These are phyloP conservation scores for Penicillium sp. DNA, from an alignment of 2,329 filamentous ascomycete genomes.

Conservation along the genomic window DNA sequence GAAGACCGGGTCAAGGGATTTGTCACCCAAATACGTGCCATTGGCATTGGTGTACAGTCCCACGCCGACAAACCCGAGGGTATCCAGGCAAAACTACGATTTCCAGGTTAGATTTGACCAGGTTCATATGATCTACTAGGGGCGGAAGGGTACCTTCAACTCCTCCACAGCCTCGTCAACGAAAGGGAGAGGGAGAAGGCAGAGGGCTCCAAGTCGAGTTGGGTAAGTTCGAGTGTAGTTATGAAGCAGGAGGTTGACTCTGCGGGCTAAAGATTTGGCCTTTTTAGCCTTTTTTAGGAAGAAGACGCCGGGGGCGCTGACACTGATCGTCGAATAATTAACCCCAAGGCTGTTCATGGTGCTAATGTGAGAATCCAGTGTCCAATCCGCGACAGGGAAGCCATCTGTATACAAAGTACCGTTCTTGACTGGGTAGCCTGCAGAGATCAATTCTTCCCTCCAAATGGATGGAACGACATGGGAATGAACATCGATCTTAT, in stretches of 20 bases:
- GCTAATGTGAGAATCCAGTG: constrained; percentile 5
- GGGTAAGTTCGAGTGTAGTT: constrained; percentile 4
- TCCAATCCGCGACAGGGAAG: constrained; percentile 7
- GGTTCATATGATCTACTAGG: not conserved
- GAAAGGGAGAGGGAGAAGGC: constrained; percentile 10
- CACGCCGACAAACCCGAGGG: constrained; percentile 4
- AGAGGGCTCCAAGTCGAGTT: constrained; percentile 9
- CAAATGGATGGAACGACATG: constrained; percentile 9
- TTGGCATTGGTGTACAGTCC: constrained; percentile 8
- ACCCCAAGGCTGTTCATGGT: constrained; percentile 8
- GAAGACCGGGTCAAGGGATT: constrained; percentile 1
- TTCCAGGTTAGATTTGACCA: not conserved
- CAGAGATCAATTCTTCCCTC: constrained; percentile 6
- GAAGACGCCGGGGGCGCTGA: constrained; percentile 7
- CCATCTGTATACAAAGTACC: constrained; percentile 11
- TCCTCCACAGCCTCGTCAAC: constrained; percentile 3
- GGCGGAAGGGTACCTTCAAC: not conserved
- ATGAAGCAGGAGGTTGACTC: constrained; percentile 6
- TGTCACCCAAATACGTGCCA: constrained; percentile 3
- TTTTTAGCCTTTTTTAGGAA: constrained; percentile 5
- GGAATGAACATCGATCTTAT: constrained; percentile 19
- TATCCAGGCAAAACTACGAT: constrained; percentile 2
- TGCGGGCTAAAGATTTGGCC: constrained; percentile 5
- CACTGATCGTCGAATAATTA: constrained; percentile 9
- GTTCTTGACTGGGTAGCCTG: constrained; percentile 4